Percentiles rank a stretch among this genome's conserved stretches.
Conservation (phyloP, 2,329 filamentous ascomycete species). For the Daldinia eschscholtzii region DNA sequence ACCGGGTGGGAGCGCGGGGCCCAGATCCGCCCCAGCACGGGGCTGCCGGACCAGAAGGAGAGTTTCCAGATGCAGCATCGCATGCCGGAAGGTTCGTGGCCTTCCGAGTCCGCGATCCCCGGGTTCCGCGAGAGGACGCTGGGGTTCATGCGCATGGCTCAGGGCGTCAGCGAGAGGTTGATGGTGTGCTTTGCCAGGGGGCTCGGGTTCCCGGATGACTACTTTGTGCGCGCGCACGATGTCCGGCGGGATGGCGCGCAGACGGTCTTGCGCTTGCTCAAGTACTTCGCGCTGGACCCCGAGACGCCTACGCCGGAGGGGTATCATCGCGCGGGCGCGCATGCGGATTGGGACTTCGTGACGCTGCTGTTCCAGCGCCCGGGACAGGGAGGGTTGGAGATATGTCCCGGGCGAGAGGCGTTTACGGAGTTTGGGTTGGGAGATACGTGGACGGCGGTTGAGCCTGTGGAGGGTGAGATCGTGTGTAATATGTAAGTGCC, state of each 20-base stretch:
- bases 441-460: slow-evolving; percentile 74
- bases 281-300: slow-evolving; percentile 65
- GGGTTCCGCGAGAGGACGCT: slow-evolving; percentile 62
- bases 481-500: slow-evolving; percentile 69
- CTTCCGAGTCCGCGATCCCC: slow-evolving; percentile 60
- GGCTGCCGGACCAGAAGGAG: slow-evolving; percentile 70
- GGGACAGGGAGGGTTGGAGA: slow-evolving; percentile 72
- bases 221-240: slow-evolving; percentile 68
- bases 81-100: slow-evolving; percentile 59
- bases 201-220: slow-evolving; percentile 67
- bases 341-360: slow-evolving; percentile 73
- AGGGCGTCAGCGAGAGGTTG: slow-evolving; percentile 66
- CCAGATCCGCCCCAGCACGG: slow-evolving; percentile 71
- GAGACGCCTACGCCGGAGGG: slow-evolving; percentile 56
- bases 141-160: slow-evolving; percentile 67
- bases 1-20: slow-evolving; percentile 72
- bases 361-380: slow-evolving; percentile 73
- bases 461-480: slow-evolving; percentile 65
- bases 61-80: slow-evolving; percentile 73
- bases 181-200: slow-evolving; percentile 71
- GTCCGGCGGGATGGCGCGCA: slow-evolving; percentile 63
- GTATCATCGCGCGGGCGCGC: slow-evolving; percentile 71
- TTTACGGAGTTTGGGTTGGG: slow-evolving; percentile 70
- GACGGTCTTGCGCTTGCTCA: slow-evolving; percentile 67
- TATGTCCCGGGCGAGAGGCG: slow-evolving; percentile 73